Evolutionary conservation across 352 stramenopile species (phyloP), one percentile per base, ranked within the genome.

Genomic region (Blastocystis sp.): DNA sequence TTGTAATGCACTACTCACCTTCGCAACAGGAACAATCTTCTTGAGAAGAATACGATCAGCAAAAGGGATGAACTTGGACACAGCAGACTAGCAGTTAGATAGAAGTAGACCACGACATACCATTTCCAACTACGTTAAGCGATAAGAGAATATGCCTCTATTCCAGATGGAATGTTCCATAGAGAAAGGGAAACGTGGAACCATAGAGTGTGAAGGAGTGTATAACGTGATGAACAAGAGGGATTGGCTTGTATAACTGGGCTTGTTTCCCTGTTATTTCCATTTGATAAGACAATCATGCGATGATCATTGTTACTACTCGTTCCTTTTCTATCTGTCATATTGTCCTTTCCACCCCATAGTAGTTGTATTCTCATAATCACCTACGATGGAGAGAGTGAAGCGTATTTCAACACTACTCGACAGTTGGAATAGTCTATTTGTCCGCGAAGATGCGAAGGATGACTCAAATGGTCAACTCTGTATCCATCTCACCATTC

Each of bases 11-110:
- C 9, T 34, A 42, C 34, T 46, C 32, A 84, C 81, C 51, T 88
- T 88, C 16, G 86, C 81, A n/a, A 64, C 44, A 16, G 77, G 77
- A 40, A 78, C 21, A 38, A 88, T 76, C 38, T 87, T 67, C 56
- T 87, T 88, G 9, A 88, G 48, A 6, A 88, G 42, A 73, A 88
- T 34, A 51, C 86, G 69, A 63, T 88, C 86, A 87, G 86, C 86
- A 76, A 88, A 84, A 24, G 86, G 86, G 85, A 88, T 54, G 34
- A 88, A 76, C 75, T 67, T 88, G 21, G 71, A 61, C 44, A 44
- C 75, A 34, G 27, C 11, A 85, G 75, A 85, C 75, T 85, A 85
- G 38, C 72, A 27, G 34, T 16, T 53, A 27, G 21, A 53, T 34
- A 34, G 16, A 27, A 29, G 14, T 21, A 34, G 4, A 8, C 0